phyloP scores from a whole-genome alignment of 352 stramenopile genomes.

The Globisporangium ultimum region DNA sequence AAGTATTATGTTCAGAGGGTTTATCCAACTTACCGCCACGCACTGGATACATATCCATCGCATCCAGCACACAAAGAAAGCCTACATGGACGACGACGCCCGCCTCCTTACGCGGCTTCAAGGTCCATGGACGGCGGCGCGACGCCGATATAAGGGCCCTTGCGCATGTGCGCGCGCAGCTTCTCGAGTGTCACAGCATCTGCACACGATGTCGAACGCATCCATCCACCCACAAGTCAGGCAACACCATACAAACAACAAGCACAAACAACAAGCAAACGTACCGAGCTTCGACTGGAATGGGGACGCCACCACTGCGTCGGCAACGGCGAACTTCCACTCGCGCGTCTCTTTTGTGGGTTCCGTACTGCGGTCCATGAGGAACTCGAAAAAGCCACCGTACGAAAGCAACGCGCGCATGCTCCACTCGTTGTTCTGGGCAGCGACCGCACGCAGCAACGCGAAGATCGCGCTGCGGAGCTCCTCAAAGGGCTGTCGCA shows the following conservation, averaged over 20 bases:
- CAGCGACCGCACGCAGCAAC: conserved; percentile 72
- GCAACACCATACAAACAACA: background rate
- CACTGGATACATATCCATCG: background rate
- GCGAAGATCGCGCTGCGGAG: conserved; percentile 72
- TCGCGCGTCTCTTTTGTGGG: conserved; percentile 81
- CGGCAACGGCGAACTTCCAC: conserved; percentile 88
- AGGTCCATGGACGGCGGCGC: conserved; percentile 50
- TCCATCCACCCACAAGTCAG: background rate
- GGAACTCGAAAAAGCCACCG: conserved; percentile 83
- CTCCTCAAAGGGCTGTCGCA: conserved; percentile 84
- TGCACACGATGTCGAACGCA: conserved; percentile 2
- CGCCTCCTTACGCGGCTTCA: conserved; percentile 40
- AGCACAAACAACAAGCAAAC: conserved; percentile 7
- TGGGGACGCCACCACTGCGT: conserved; percentile 65
- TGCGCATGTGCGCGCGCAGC: conserved; percentile 45
- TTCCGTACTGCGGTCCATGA: conserved; percentile 78
- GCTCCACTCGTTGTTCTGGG: conserved; percentile 79
- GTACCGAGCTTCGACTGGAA: conserved; percentile 58
- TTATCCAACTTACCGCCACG: background rate
- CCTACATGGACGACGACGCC: no score
- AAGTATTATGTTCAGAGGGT: background rate
- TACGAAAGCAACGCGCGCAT: conserved; percentile 63
- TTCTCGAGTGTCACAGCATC: conserved; percentile 55
- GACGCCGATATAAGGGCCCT: conserved; percentile 63
- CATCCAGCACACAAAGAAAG: background rate